Evolutionary conservation across 169 alveolate species (phyloP), one percentile per base, ranked within the genome.

Genomic region (Cryptosporidium viatorum): DNA sequence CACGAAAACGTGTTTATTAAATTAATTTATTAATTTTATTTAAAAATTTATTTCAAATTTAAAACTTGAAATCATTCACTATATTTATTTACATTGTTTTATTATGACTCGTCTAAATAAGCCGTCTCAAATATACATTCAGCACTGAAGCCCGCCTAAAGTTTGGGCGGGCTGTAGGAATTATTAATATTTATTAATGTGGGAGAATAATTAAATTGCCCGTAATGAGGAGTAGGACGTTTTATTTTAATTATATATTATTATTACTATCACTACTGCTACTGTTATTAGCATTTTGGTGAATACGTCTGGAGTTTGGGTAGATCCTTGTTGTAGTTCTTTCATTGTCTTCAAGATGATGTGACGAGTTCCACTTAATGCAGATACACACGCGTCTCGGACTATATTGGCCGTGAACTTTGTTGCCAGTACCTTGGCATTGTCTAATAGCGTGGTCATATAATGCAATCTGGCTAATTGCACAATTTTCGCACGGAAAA

Each of bases 401-500:
- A 26, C 10, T 16, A 4, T 7, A 12, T 26, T 37, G 23, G 33
- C 23, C 8, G 1, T n/a, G 3, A 51, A 5, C 21, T 18, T 35
- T n/a, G 23, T 52, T 8, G 14, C 67, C 21, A 23, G 14, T 55
- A 29, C 10, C 23, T 9, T 55, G 10, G 3, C 2, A n/a, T 23
- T 26, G 67, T 26, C 67, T 55, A 26, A 26, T 21, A 2, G 9
- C 3, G 37, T 80, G 26, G 31, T 39, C 37, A 29, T 39, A 60
- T 0, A 80, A 37, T 43, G 58, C 55, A 33, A 80, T 62, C 35
- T 80, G 89, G 23, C 89, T 80, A 65, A 80, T 80, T 3, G 80
- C 89, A 39, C 89, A 80, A 0, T 80, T 80, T 45, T 80, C 89
- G 43, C 89, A 80, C 18, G 89, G 75, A 18, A 80, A 80, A 7